Conservation (phyloP, 768 basidiomycete genomes). For the Lactifluus rugatus region DNA sequence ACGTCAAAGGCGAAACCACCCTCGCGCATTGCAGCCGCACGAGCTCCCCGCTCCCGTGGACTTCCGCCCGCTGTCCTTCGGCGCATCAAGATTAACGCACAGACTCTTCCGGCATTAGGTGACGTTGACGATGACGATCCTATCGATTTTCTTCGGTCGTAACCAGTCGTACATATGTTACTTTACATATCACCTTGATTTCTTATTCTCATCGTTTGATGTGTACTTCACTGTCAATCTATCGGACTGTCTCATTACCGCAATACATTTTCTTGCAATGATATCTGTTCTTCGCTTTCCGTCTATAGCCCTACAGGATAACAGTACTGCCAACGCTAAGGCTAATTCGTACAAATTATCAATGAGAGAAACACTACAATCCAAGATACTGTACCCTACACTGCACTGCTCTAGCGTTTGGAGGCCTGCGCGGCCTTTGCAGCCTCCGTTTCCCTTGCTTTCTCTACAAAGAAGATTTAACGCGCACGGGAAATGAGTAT, state of each 20-base stretch:
- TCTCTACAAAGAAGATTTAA: background rate
- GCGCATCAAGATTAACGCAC: slow-evolving; percentile 3
- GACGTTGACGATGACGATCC: slow-evolving; percentile 13
- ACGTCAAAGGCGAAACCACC: background rate
- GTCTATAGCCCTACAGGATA: background rate
- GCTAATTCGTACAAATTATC: background rate
- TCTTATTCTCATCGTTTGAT: background rate
- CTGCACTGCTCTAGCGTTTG: background rate
- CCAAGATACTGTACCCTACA: background rate
- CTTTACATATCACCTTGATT: background rate
- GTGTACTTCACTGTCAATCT: background rate
- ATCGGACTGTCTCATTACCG: background rate
- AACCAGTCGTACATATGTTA: background rate
- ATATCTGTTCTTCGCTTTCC: background rate
- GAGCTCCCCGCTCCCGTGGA: background rate
- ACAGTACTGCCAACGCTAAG: background rate
- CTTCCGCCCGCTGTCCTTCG: slow-evolving; percentile 3
- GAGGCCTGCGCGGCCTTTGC: background rate
- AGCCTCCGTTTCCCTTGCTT: slow-evolving; percentile 3
- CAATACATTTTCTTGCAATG: background rate
- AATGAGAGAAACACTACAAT: background rate
- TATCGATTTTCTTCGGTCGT: slow-evolving; percentile 12
- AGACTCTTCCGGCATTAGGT: background rate
- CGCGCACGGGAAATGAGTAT: background rate
- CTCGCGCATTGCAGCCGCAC: background rate